Percentiles rank a stretch among this genome's conserved stretches.
Evolutionary conservation across 371 early-diverging fungal genomes (phyloP).

Genomic region (Mortierella sp.): DNA sequence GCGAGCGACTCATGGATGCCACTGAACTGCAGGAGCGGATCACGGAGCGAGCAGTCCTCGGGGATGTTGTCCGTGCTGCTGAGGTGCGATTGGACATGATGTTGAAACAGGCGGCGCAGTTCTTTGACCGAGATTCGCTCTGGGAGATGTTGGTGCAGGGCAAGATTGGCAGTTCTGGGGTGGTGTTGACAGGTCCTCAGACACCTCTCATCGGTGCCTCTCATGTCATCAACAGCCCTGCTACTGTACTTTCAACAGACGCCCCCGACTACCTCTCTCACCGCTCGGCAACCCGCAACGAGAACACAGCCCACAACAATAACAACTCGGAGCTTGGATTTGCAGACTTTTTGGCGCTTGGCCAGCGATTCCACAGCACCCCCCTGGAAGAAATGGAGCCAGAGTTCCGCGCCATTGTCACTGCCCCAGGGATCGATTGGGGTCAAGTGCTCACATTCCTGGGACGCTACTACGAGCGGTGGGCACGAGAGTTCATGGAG

Average conservation of each 20-base stretch:
- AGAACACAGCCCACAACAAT: neutral
- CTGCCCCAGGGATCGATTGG: slow-evolving; percentile 59
- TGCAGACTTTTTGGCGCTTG: slow-evolving; percentile 59
- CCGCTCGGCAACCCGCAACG: slow-evolving; percentile 12
- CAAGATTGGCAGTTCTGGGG: slow-evolving; percentile 49
- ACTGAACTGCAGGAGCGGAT: slow-evolving; percentile 52
- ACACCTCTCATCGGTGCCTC: slow-evolving; percentile 5
- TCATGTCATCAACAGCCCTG: slow-evolving; percentile 25
- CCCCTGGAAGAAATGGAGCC: slow-evolving; percentile 59
- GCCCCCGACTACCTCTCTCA: slow-evolving; percentile 31
- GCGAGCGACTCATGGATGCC: slow-evolving; percentile 50
- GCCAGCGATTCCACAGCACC: slow-evolving; percentile 59
- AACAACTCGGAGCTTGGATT: slow-evolving; percentile 40
- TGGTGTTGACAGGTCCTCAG: slow-evolving; percentile 28
- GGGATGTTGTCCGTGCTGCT: slow-evolving; percentile 55
- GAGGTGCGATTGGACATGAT: slow-evolving; percentile 53
- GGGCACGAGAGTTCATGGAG: slow-evolving; percentile 57
- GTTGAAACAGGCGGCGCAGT: slow-evolving; percentile 58
- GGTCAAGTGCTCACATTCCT: slow-evolving; percentile 54
- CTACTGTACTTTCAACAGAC: slow-evolving; percentile 22
- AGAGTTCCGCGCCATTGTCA: slow-evolving; percentile 51
- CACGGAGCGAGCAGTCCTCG: slow-evolving; percentile 47
- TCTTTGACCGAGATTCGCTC: slow-evolving; percentile 59
- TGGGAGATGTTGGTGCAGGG: slow-evolving; percentile 59
- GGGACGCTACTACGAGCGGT: slow-evolving; percentile 39